Evolutionary conservation across 208 protist genomes (phyloP).

Genomic region (Phytomonas sp.): DNA sequence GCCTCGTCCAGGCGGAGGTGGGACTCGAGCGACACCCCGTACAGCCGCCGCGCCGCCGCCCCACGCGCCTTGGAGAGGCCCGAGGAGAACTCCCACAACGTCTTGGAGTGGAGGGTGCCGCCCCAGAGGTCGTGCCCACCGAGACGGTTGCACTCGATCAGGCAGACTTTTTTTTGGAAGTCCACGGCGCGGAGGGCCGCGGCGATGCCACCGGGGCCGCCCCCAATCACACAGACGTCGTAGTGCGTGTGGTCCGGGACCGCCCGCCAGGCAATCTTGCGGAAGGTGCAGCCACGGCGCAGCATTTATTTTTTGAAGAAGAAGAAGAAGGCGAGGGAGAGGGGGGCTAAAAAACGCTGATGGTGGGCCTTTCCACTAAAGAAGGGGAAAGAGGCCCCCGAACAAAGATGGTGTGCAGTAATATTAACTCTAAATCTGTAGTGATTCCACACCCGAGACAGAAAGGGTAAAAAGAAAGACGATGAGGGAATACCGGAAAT

Average conservation of each 20-base stretch:
- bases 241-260: conserved; percentile 29
- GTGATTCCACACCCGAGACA: too few relatives aligned
- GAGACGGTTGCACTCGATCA: conserved; percentile 53
- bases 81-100: conserved; percentile 71
- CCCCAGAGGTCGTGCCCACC: conserved; percentile 74
- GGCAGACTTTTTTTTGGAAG: conserved; percentile 66
- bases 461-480: too few relatives aligned
- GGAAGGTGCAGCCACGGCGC: not conserved
- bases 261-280: conserved; percentile 10
- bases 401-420: too few relatives aligned
- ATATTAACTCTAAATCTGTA: too few relatives aligned
- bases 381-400: too few relatives aligned
- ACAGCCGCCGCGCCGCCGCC: conserved; percentile 34
- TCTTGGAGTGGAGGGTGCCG: conserved; percentile 72
- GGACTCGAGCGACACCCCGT: conserved; percentile 24
- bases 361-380: too few relatives aligned
- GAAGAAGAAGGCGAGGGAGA: too few relatives aligned
- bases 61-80: conserved; percentile 33
- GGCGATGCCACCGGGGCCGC: conserved; percentile 62
- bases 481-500: too few relatives aligned
- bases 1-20: conserved; percentile 51
- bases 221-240: conserved; percentile 79
- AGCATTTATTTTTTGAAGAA: too few relatives aligned
- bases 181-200: conserved; percentile 59
- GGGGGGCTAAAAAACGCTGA: too few relatives aligned